These are phyloP conservation scores for Biscutella laevigata DNA, from an alignment of 441 rosid genomes.

Conservation along the genomic window DNA sequence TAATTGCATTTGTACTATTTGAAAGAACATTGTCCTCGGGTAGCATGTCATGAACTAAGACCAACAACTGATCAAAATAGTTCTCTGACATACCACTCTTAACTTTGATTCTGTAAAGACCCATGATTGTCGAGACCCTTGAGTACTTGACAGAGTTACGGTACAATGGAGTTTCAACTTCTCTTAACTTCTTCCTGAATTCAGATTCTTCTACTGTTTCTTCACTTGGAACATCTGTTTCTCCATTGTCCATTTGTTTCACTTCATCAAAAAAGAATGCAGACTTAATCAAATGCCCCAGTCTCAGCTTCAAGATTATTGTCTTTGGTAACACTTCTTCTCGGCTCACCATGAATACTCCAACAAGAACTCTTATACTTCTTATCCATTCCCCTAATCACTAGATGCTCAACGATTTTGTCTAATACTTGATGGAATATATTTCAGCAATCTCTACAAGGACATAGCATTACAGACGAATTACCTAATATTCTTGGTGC, in stretches of 20 bases:
- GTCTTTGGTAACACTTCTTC: not conserved
- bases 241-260: not conserved
- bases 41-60: not conserved
- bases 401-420: not conserved
- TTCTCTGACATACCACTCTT: too few relatives aligned
- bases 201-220: not conserved
- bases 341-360: not conserved
- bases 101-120: not conserved
- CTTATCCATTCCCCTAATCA: not conserved
- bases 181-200: not conserved
- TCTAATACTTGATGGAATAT: too few relatives aligned
- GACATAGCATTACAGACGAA: too few relatives aligned
- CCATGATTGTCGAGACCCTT: not conserved
- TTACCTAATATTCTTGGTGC: too few relatives aligned
- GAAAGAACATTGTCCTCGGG: not conserved
- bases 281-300: not conserved
- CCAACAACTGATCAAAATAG: too few relatives aligned
- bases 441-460: too few relatives aligned
- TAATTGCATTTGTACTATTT: not conserved
- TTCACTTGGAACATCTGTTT: not conserved
- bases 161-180: not conserved
- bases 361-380: not conserved
- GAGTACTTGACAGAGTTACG: not conserved
- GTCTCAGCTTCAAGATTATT: not conserved
- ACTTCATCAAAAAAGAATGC: not conserved